Conservation (phyloP, 2,329 filamentous ascomycete genomes). For the Aspergillus novofumigatus region DNA sequence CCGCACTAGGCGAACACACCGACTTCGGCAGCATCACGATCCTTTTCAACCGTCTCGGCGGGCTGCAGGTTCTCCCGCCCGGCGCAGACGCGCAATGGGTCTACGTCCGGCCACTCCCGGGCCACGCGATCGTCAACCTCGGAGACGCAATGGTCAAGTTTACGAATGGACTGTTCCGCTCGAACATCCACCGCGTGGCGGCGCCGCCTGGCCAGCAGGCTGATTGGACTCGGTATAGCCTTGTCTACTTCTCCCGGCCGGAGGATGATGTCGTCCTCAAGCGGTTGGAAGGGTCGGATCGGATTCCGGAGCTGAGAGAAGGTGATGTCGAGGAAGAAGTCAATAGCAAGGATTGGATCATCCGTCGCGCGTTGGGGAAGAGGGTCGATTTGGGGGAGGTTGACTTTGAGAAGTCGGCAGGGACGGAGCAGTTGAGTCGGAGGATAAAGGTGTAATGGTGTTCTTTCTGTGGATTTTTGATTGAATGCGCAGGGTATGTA, state of each 20-base stretch:
- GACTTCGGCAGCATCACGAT: conserved; percentile 56
- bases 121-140: conserved; percentile 44
- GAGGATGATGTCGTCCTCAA: conserved; percentile 46
- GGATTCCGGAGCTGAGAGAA: conserved; percentile 30
- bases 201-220: conserved; percentile 47
- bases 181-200: conserved; percentile 49
- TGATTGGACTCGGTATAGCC: conserved; percentile 44
- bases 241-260: conserved; percentile 54
- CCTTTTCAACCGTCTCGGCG: conserved; percentile 54
- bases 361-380: conserved; percentile 35
- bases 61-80: conserved; percentile 50
- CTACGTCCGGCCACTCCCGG: conserved; percentile 50
- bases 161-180: conserved; percentile 38
- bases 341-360: conserved; percentile 42
- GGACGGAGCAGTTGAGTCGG: conserved; percentile 34
- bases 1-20: conserved; percentile 51
- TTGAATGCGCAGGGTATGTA: background rate
- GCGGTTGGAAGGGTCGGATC: conserved; percentile 32
- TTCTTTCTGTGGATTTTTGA: background rate
- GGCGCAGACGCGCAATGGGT: conserved; percentile 43
- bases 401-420: conserved; percentile 29
- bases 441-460: conserved; percentile 22
- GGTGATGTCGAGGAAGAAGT: conserved; percentile 33
- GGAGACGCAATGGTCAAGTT: conserved; percentile 45
- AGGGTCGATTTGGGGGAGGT: conserved; percentile 27